Percentiles rank a stretch among this genome's conserved stretches.
phyloP scores from a whole-genome alignment of 75 land plant genomes.

The Sequoia sempervirens region DNA sequence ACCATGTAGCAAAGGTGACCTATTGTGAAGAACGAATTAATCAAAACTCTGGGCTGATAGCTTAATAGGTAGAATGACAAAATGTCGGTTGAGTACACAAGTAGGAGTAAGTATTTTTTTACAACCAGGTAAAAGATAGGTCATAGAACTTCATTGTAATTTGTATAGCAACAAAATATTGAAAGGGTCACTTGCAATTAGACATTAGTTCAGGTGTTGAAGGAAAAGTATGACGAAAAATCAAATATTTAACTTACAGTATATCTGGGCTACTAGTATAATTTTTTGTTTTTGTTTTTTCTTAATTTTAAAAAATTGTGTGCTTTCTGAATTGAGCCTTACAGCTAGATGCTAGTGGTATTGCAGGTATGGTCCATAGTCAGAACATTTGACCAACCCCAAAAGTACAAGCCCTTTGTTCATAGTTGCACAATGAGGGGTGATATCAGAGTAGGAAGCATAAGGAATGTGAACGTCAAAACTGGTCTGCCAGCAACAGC shows the following conservation, averaged over 20 bases:
- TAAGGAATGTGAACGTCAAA: slow-evolving; percentile 60
- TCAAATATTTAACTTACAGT: neutral
- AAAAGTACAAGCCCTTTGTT: slow-evolving; percentile 68
- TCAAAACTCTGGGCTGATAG: too few species aligned
- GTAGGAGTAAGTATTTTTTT: neutral
- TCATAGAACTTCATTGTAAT: neutral
- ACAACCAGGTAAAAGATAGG: neutral
- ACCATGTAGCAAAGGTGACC: too few species aligned
- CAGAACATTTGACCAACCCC: slow-evolving; percentile 78
- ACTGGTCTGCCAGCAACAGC: slow-evolving; percentile 76
- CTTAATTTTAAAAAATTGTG: neutral
- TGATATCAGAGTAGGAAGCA: slow-evolving; percentile 45
- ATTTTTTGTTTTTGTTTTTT: neutral
- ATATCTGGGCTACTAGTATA: neutral
- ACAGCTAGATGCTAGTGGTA: slow-evolving; percentile 1
- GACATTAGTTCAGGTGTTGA: neutral
- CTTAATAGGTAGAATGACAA: too few species aligned
- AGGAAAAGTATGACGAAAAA: neutral
- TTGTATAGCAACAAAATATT: neutral
- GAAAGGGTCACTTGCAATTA: neutral
- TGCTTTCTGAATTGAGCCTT: neutral
- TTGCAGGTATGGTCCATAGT: slow-evolving; percentile 78
- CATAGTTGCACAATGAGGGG: slow-evolving; percentile 60
- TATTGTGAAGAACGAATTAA: too few species aligned
- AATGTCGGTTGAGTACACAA: too few species aligned